Percentiles rank a stretch among this genome's conserved stretches.
Evolutionary conservation across 2,329 filamentous ascomycete genomes (phyloP).

Genomic region (Kalaharituber pfeilii): DNA sequence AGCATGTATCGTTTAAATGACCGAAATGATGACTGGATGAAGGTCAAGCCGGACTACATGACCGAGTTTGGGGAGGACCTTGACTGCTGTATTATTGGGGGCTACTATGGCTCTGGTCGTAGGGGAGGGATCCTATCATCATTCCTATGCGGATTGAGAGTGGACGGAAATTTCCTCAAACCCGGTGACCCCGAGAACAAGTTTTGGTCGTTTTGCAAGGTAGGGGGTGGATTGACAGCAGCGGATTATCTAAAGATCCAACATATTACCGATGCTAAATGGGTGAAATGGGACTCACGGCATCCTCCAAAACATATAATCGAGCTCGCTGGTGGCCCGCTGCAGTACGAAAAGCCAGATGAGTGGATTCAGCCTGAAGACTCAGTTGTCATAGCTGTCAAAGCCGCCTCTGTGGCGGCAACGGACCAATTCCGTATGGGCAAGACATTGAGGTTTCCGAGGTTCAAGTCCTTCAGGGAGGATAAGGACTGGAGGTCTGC

Average conservation of each 20-base stretch:
- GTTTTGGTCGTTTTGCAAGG: constrained; percentile 90
- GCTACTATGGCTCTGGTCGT: constrained; percentile 76
- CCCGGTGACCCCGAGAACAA: constrained; percentile 29
- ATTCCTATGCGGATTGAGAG: constrained; percentile 75
- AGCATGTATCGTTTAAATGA: constrained; percentile 76
- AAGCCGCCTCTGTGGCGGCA: constrained; percentile 58
- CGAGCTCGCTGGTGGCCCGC: constrained; percentile 60
- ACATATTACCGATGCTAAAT: constrained; percentile 78
- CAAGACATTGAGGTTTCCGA: constrained; percentile 72
- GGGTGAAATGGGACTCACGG: constrained; percentile 65
- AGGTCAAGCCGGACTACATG: constrained; percentile 98
- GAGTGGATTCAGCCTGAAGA: constrained; percentile 84
- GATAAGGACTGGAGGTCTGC: constrained; percentile 74
- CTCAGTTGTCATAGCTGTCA: constrained; percentile 73
- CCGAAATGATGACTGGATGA: constrained; percentile 91
- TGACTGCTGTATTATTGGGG: constrained; percentile 76
- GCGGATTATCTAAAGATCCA: constrained; percentile 71
- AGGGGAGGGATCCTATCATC: constrained; percentile 69
- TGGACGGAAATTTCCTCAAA: constrained; percentile 48
- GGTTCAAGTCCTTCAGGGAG: constrained; percentile 63
- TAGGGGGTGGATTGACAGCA: constrained; percentile 78
- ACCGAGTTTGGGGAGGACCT: constrained; percentile 84
- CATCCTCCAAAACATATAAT: constrained; percentile 63
- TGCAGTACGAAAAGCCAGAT: constrained; percentile 64
- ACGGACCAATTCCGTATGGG: constrained; percentile 64